Percentiles rank a stretch among this genome's conserved stretches.
These are phyloP conservation scores for Calcarisporium arbuscula DNA, from an alignment of 2,329 filamentous ascomycete species.

Conservation along the genomic window DNA sequence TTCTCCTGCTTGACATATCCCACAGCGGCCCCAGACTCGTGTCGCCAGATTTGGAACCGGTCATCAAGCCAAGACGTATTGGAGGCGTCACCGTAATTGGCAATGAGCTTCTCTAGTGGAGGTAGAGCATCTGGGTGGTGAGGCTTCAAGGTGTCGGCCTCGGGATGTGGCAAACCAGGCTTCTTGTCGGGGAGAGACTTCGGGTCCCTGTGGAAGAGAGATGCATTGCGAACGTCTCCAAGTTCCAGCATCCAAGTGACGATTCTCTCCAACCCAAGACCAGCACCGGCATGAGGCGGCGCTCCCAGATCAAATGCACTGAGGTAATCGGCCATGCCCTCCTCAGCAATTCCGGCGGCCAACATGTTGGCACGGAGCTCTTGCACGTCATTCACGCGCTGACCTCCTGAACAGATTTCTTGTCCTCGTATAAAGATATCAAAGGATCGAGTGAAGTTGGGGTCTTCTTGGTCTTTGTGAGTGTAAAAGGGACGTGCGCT, in stretches of 20 bases:
- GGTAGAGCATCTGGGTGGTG: conserved; percentile 53
- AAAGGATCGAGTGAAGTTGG: conserved; percentile 79
- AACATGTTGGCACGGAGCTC: conserved; percentile 74
- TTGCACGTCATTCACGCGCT: conserved; percentile 79
- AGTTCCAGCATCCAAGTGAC: conserved; percentile 80
- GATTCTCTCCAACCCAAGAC: conserved; percentile 83
- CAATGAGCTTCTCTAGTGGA: conserved; percentile 78
- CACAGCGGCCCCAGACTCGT: conserved; percentile 76
- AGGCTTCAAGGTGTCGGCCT: conserved; percentile 65
- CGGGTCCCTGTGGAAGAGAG: conserved; percentile 81
- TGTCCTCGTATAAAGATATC: conserved; percentile 93
- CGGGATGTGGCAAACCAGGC: conserved; percentile 70
- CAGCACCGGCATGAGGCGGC: conserved; percentile 83
- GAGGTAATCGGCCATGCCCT: conserved; percentile 86
- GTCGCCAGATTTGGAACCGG: conserved; percentile 82
- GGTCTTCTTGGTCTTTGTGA: conserved; percentile 71
- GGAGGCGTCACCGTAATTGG: conserved; percentile 90
- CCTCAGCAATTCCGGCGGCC: conserved; percentile 66
- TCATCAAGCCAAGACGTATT: conserved; percentile 93
- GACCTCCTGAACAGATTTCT: conserved; percentile 86
- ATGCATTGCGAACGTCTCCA: conserved; percentile 83
- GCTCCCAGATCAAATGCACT: conserved; percentile 83
- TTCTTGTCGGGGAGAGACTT: conserved; percentile 71
- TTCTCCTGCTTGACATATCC: conserved; percentile 73
- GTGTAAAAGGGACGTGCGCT: conserved; percentile 87